Evolutionary conservation across 371 early-diverging fungal genomes (phyloP), one percentile per base, ranked within the genome.

Genomic region (Circinella umbellata): DNA sequence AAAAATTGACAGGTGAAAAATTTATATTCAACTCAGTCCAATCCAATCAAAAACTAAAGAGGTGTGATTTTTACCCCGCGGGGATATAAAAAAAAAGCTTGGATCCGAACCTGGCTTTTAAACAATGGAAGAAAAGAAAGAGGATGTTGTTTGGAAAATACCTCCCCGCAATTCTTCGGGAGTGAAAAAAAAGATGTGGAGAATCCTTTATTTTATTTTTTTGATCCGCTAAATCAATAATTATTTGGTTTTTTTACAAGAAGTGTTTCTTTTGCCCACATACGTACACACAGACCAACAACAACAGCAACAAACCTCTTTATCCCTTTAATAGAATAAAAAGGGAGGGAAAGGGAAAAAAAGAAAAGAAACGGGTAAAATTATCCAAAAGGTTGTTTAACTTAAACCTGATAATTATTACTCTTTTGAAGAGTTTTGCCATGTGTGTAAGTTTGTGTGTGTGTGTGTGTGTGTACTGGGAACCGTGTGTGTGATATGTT

Each of bases 401-500:
- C 57, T 57, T 34, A 18, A 54, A 54, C 11, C 4, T 54, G 54
- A 54, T 18, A 18, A 54, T 54, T n/a, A 17, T 54, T 15, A 15
- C 54, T 54, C 17, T 54, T 11, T 20, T 54, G 9, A 15, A 15
- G 47, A 9, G 15, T 9, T 47, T 9, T 47, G 47, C 9, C 15
- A 47, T 47, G 47, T 47, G 47, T 27, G 27, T 27, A 2, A 1
- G 27, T 27, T 0, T 27, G 27, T 27, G 27, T 27, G 27, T 27
- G 27, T 27, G 27, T 27, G 47, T 9, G 47, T 54, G 54, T 27
- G 47, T 9, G 47, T 54, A 4, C 27, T 57, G 57, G 57, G 57
- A 57, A 57, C 57, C 57, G 57, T 42, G 18, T 57, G 10, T 57
- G 57, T 57, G 57, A 55, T 55, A 15, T n/a, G n/a, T 27, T 27